phyloP scores from a whole-genome alignment of 1,284 basidiomycete genomes.

The Leccinum pachyderme region DNA sequence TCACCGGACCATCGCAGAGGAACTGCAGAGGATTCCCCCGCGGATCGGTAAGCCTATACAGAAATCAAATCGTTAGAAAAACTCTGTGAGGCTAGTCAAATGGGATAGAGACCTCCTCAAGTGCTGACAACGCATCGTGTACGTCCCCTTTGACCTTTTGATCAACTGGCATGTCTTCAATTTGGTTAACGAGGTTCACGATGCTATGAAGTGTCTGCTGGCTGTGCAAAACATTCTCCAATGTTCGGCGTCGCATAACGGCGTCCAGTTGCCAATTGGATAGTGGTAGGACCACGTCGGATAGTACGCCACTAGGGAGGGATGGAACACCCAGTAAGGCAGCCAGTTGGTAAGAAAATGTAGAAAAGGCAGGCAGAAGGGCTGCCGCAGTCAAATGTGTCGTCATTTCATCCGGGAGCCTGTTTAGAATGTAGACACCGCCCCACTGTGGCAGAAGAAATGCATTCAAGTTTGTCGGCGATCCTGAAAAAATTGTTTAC shows the following conservation, averaged over 20 bases:
- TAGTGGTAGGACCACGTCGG: constrained; percentile 33
- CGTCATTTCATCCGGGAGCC: constrained; percentile 34
- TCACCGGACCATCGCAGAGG: constrained; percentile 62
- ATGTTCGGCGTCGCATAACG: constrained; percentile 67
- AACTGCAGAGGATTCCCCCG: constrained; percentile 40
- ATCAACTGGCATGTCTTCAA: constrained; percentile 88
- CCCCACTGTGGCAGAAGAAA: constrained; percentile 98
- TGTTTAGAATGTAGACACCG: constrained; percentile 82
- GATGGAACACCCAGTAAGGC: constrained; percentile 76
- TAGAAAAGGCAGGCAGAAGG: constrained; percentile 60
- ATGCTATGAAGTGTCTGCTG: constrained; percentile 81
- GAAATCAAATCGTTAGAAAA: constrained; percentile 8
- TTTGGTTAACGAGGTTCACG: constrained; percentile 77
- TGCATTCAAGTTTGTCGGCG: constrained; percentile 50
- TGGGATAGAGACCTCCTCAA: constrained; percentile 60
- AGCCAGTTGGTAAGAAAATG: constrained; percentile 76
- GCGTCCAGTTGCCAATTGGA: constrained; percentile 81
- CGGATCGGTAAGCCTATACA: constrained; percentile 25
- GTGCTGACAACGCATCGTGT: constrained; percentile 60
- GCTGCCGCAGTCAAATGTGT: constrained; percentile 40
- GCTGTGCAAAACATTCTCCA: constrained; percentile 68
- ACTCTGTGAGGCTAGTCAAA: neutral
- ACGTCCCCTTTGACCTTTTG: constrained; percentile 74
- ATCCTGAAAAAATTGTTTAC: constrained; percentile 34
- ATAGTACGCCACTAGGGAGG: constrained; percentile 47